Evolutionary conservation across 2,329 filamentous ascomycete genomes (phyloP).

Genomic region (Stachybotrys elegans): DNA sequence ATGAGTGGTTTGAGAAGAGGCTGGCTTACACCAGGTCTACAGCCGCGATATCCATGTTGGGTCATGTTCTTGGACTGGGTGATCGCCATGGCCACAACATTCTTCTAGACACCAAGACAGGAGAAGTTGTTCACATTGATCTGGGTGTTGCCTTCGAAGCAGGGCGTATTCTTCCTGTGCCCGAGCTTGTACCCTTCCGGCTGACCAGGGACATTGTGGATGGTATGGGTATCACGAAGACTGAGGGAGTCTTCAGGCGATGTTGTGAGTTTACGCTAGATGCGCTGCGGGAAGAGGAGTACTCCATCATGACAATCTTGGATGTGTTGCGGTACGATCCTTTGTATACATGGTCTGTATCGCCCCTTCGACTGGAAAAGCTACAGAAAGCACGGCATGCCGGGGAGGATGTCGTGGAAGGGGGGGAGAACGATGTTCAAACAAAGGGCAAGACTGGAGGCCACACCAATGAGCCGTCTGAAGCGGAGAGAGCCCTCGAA

Average conservation of each 20-base stretch:
- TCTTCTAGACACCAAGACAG: slow-evolving; percentile 79
- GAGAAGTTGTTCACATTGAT: slow-evolving; percentile 95
- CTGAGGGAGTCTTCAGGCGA: slow-evolving; percentile 93
- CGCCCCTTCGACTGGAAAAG: slow-evolving; percentile 60
- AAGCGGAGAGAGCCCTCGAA: slow-evolving; percentile 86
- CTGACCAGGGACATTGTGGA: slow-evolving; percentile 93
- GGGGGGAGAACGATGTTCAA: slow-evolving; percentile 31
- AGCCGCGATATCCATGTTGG: slow-evolving; percentile 90
- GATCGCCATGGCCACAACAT: slow-evolving; percentile 98
- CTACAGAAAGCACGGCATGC: slow-evolving; percentile 57
- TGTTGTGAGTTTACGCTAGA: slow-evolving; percentile 98
- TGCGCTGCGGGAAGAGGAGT: slow-evolving; percentile 88
- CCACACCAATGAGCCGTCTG: slow-evolving; percentile 53
- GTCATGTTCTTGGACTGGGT: slow-evolving; percentile 86
- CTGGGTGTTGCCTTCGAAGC: slow-evolving; percentile 96
- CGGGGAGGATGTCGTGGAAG: slow-evolving; percentile 32
- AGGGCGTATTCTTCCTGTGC: slow-evolving; percentile 88
- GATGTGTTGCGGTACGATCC: slow-evolving; percentile 98
- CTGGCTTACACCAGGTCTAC: slow-evolving; percentile 91
- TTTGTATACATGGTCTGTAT: slow-evolving; percentile 91
- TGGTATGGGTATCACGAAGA: slow-evolving; percentile 92
- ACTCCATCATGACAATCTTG: slow-evolving; percentile 97
- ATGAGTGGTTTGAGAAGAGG: slow-evolving; percentile 90
- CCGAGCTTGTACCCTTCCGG: slow-evolving; percentile 92
- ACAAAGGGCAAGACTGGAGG: slow-evolving; percentile 30